phyloP scores from a whole-genome alignment of 2,329 filamentous ascomycete genomes.

The Zalaria obscura region DNA sequence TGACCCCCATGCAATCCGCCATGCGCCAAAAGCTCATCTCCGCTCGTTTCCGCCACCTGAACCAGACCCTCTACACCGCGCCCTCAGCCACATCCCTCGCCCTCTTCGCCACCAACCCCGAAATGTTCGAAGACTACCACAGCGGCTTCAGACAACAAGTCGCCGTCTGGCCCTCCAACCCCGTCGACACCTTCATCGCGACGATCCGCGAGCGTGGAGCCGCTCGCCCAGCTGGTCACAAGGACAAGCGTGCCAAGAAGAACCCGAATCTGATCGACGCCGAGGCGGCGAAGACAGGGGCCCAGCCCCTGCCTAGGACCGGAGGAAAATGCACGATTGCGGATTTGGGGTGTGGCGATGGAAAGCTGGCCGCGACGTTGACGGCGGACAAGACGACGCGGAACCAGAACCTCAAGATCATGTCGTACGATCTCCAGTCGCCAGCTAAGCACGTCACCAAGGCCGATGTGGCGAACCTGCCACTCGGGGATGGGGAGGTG shows the following conservation, averaged over 20 bases:
- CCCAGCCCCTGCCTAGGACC: constrained; percentile 52
- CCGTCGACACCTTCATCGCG: constrained; percentile 72
- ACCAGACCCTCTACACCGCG: constrained; percentile 89
- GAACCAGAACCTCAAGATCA: constrained; percentile 58
- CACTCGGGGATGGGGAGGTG: constrained; percentile 57
- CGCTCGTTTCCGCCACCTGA: constrained; percentile 91
- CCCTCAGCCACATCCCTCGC: constrained; percentile 71
- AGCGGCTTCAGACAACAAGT: constrained; percentile 93
- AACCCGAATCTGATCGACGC: constrained; percentile 23
- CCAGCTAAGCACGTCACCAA: constrained; percentile 65
- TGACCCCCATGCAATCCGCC: constrained; percentile 82
- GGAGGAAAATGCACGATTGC: constrained; percentile 64
- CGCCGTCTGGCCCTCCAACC: constrained; percentile 91
- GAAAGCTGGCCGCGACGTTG: constrained; percentile 59
- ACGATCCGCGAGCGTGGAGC: constrained; percentile 56
- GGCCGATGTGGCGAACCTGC: constrained; percentile 78
- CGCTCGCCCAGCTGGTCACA: constrained; percentile 23
- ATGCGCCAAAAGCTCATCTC: constrained; percentile 94
- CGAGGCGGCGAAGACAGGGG: constrained; percentile 8
- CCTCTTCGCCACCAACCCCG: constrained; percentile 71
- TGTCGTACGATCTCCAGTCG: constrained; percentile 77
- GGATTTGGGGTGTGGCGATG: constrained; percentile 89
- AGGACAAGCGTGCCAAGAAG: constrained; percentile 22
- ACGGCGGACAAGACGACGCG: constrained; percentile 39
- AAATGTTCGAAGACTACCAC: constrained; percentile 95